These are phyloP conservation scores for Boehmeria nivea DNA, from an alignment of 306 rosid genomes.

Conservation along the genomic window DNA sequence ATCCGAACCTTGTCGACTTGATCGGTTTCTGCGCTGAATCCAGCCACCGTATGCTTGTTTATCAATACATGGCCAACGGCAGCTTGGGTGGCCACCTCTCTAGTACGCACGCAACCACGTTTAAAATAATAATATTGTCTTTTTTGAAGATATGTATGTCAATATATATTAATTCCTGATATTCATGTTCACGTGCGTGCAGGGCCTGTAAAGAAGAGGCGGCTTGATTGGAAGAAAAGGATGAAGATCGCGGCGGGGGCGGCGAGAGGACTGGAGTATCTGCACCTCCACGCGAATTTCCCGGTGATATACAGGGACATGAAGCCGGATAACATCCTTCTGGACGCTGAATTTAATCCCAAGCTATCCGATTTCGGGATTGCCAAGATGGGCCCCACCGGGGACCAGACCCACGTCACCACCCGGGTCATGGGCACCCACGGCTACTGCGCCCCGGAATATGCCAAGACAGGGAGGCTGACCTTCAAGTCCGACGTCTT, in stretches of 20 bases:
- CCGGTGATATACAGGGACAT: constrained; percentile 67
- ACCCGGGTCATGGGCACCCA: too few relatives aligned
- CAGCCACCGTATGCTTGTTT: constrained; percentile 67
- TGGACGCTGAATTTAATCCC: constrained; percentile 44
- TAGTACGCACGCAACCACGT: too few relatives aligned
- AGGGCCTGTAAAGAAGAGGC: constrained; percentile 50
- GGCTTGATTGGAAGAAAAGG: too few relatives aligned
- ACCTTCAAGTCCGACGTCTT: constrained; percentile 63
- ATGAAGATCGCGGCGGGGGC: constrained; percentile 83
- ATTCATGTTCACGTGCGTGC: too few relatives aligned
- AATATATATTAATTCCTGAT: too few relatives aligned
- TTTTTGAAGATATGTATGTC: too few relatives aligned
- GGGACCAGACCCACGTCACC: too few relatives aligned
- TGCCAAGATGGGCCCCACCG: constrained; percentile 63
- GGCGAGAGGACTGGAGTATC: constrained; percentile 58
- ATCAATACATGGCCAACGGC: constrained; percentile 61
- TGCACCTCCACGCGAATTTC: constrained; percentile 52
- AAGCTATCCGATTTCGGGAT: constrained; percentile 79
- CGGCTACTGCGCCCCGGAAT: too few relatives aligned
- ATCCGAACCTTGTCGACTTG: constrained; percentile 64
- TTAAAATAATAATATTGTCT: too few relatives aligned
- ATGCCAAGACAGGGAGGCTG: constrained; percentile 54
- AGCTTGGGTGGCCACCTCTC: constrained; percentile 65
- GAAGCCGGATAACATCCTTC: constrained; percentile 53
- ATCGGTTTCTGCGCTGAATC: constrained; percentile 68